Conservation (phyloP, 192 early-diverging fungal genomes). For the Coemansia sp. region DNA sequence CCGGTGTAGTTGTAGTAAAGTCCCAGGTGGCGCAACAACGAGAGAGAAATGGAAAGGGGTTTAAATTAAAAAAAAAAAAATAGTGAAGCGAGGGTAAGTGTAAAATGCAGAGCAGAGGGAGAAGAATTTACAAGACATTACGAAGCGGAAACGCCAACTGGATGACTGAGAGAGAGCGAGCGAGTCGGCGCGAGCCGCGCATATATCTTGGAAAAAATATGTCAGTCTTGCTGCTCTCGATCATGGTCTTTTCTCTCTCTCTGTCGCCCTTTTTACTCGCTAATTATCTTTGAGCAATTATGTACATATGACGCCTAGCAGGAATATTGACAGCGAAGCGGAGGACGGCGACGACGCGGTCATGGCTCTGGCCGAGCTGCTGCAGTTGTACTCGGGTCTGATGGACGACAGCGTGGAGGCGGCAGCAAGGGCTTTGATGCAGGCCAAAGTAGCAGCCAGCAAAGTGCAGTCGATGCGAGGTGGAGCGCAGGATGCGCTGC, state of each 20-base stretch:
- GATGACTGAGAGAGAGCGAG: slow-evolving; percentile 3
- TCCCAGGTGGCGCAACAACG: background rate
- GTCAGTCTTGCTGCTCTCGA: no score
- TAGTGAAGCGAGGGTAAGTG: background rate
- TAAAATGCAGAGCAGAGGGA: background rate
- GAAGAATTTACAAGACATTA: background rate
- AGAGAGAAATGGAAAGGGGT: background rate
- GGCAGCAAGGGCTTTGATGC: slow-evolving; percentile 45
- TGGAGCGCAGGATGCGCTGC: slow-evolving; percentile 20
- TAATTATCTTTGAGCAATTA: background rate
- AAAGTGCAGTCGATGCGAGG: slow-evolving; percentile 13
- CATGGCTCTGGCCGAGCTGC: slow-evolving; percentile 31
- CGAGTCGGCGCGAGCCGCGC: background rate
- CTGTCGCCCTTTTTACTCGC: background rate
- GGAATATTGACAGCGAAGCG: background rate
- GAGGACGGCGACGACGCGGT: background rate
- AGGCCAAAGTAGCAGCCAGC: slow-evolving; percentile 41
- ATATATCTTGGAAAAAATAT: no score
- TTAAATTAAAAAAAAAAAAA: background rate
- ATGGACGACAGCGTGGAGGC: slow-evolving; percentile 36
- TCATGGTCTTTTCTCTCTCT: background rate
- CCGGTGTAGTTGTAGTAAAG: background rate
- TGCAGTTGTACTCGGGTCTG: slow-evolving; percentile 46
- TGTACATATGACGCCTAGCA: slow-evolving; percentile 3
- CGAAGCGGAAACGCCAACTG: background rate